A percentile compares a stretch with the other conserved stretches of the same genome.
Evolutionary conservation across 2,329 filamentous ascomycete species (phyloP).

Genomic region (Penicillium sp.): DNA sequence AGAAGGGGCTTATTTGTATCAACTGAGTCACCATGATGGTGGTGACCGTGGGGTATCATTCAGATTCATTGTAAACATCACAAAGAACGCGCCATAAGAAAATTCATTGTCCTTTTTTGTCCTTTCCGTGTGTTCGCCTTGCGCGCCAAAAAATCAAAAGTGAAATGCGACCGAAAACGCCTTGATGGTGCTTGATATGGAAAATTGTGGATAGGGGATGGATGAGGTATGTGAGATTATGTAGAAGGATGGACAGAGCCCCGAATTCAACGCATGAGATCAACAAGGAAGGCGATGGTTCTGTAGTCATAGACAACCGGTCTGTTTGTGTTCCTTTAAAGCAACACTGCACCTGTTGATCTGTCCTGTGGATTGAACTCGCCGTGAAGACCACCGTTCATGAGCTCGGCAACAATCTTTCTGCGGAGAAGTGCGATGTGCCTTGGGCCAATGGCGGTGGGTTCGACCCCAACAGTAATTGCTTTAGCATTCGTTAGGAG

Average conservation of each 20-base stretch:
- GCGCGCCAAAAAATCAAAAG: constrained; percentile 11
- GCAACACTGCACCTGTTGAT: constrained; percentile 18
- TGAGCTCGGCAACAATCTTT: constrained; percentile 50
- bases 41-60: constrained; percentile 24
- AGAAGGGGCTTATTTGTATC: background rate
- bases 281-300: background rate
- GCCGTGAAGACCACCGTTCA: constrained; percentile 45
- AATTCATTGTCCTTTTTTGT: constrained; percentile 1
- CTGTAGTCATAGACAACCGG: background rate
- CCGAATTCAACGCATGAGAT: background rate
- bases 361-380: constrained; percentile 38
- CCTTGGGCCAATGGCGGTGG: constrained; percentile 40
- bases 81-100: background rate
- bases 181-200: background rate
- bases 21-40: constrained; percentile 5
- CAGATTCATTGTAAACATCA: constrained; percentile 19
- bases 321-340: constrained; percentile 13
- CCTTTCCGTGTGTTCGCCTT: constrained; percentile 16
- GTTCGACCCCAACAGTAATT: constrained; percentile 45
- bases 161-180: constrained; percentile 5
- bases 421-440: constrained; percentile 43
- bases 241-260: background rate
- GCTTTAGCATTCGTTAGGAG: constrained; percentile 50
- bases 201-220: background rate
- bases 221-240: background rate